These are phyloP conservation scores for Diaporthe ilicicola DNA, from an alignment of 2,329 filamentous ascomycete genomes.

Conservation along the genomic window DNA sequence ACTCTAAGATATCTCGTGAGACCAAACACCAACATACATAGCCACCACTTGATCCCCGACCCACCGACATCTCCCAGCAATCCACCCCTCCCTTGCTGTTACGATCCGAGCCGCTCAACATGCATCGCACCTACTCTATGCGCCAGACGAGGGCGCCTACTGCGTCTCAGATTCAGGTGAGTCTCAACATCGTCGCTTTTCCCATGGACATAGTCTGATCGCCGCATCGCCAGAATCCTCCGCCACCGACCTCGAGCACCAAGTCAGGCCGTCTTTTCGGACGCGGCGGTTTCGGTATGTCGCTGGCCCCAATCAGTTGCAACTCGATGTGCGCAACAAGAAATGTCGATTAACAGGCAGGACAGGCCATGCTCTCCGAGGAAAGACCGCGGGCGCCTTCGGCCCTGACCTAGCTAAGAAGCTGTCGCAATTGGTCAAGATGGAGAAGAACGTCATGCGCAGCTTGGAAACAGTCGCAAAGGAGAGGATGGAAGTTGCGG, in stretches of 20 bases:
- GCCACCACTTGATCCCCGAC: constrained; percentile 11
- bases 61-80: constrained; percentile 6
- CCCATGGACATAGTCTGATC: constrained; percentile 13
- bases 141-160: constrained; percentile 96
- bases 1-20: neutral
- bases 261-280: constrained; percentile 92
- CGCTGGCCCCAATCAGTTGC: neutral
- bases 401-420: constrained; percentile 94
- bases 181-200: constrained; percentile 29
- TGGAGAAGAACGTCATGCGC: constrained; percentile 99
- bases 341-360: constrained; percentile 36
- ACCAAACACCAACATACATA: constrained; percentile 1
- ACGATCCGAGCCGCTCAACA: constrained; percentile 50
- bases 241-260: constrained; percentile 88
- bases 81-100: neutral
- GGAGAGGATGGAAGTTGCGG: constrained; percentile 98
- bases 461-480: constrained; percentile 94
- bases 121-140: constrained; percentile 99
- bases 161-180: constrained; percentile 76
- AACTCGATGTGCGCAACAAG: neutral
- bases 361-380: constrained; percentile 73
- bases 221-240: constrained; percentile 75
- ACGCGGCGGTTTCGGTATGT: constrained; percentile 83
- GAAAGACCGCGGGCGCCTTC: constrained; percentile 79
- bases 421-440: constrained; percentile 97